These are phyloP conservation scores for Selaginella tamariscina DNA, from an alignment of 75 land plant genomes.

Conservation along the genomic window DNA sequence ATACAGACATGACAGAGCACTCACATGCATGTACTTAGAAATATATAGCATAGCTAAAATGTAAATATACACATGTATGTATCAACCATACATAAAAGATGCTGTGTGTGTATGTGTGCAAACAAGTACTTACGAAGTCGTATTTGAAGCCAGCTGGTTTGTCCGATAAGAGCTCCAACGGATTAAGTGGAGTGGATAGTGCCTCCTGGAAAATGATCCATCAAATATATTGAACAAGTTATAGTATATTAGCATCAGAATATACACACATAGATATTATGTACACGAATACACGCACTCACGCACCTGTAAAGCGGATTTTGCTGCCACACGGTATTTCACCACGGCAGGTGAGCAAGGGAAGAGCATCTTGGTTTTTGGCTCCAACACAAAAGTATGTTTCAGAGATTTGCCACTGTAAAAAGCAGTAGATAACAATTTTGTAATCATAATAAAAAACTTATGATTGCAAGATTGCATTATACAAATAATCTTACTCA, in stretches of 20 bases:
- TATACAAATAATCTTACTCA: not conserved
- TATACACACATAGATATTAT: no score
- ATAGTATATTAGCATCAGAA: not conserved
- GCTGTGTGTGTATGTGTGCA: not conserved
- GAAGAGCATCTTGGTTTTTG: conserved; percentile 48
- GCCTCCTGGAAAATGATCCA: conserved; percentile 46
- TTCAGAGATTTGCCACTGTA: conserved; percentile 48
- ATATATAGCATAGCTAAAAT: not conserved
- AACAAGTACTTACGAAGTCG: conserved; percentile 43
- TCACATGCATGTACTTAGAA: conserved; percentile 29
- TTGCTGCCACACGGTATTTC: conserved; percentile 70
- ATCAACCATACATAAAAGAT: not conserved
- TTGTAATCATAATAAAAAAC: not conserved
- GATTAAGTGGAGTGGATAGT: conserved; percentile 64
- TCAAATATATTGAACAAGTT: not conserved
- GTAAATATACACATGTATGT: not conserved
- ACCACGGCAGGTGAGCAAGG: conserved; percentile 62
- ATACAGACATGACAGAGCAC: no score
- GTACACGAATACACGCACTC: no score
- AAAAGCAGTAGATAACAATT: not conserved
- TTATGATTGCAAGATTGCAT: not conserved
- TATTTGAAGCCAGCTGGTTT: conserved; percentile 52
- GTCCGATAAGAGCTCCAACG: conserved; percentile 67
- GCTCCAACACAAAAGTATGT: conserved; percentile 67
- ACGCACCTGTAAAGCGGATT: conserved; percentile 56